Percentiles rank a stretch among this genome's conserved stretches.
Conservation (phyloP, 768 basidiomycete genomes). For the Kwoniella sp. region DNA sequence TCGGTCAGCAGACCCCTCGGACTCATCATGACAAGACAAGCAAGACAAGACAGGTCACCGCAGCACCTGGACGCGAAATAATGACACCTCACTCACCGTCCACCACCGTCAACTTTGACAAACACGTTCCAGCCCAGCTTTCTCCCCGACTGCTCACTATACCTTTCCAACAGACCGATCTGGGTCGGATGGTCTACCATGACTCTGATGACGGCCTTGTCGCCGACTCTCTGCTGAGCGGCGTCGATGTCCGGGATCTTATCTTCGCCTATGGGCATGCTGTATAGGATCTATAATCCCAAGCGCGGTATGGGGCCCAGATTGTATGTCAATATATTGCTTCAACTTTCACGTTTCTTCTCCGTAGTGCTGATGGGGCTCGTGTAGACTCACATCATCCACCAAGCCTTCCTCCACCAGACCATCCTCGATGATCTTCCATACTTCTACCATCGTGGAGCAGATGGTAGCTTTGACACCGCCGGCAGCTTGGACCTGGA, state of each 20-base stretch:
- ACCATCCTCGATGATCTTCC: conserved; percentile 70
- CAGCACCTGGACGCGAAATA: background rate
- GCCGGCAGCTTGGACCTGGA: conserved; percentile 67
- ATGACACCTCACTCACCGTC: conserved; percentile 63
- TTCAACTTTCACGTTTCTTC: too few species aligned
- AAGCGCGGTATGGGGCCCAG: background rate
- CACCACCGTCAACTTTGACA: conserved; percentile 77
- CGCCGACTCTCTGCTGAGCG: conserved; percentile 64
- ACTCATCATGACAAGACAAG: too few species aligned
- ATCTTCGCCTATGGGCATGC: conserved; percentile 70
- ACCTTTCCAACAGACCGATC: conserved; percentile 66
- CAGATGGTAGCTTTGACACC: conserved; percentile 68
- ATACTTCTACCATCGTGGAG: conserved; percentile 82
- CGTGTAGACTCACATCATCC: conserved; percentile 71
- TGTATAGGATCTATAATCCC: conserved; percentile 73
- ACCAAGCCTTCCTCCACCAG: conserved; percentile 72
- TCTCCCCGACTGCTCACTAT: conserved; percentile 51
- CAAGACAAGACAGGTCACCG: too few species aligned
- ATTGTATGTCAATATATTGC: too few species aligned
- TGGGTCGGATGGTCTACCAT: conserved; percentile 78
- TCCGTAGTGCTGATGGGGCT: too few species aligned
- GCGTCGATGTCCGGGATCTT: conserved; percentile 71
- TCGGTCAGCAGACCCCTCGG: conserved; percentile 4
- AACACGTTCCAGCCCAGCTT: conserved; percentile 71
- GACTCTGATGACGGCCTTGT: conserved; percentile 68